Conservation (phyloP, 495 filamentous ascomycete genomes). For the Daldinia decipiens region DNA sequence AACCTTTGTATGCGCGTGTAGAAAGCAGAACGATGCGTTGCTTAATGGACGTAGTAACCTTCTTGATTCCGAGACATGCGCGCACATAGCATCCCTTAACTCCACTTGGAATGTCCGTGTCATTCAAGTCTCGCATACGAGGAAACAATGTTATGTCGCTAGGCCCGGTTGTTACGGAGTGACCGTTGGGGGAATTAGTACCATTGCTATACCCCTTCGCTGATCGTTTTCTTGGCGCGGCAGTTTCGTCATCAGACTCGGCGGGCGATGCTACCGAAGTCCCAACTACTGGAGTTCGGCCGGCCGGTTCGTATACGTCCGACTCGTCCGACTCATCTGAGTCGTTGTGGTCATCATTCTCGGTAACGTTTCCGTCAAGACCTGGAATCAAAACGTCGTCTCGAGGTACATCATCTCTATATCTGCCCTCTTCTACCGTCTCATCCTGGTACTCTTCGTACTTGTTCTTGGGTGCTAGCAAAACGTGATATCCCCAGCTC, state of each 20-base stretch:
- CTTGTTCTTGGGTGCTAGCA: conserved; percentile 82
- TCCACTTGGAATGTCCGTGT: conserved; percentile 48
- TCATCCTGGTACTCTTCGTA: conserved; percentile 68
- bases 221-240: conserved; percentile 42
- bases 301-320: conserved; percentile 57
- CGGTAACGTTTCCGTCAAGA: conserved; percentile 41
- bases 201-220: conserved; percentile 26
- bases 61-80: conserved; percentile 29
- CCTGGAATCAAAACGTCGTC: conserved; percentile 47
- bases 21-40: conserved; percentile 26
- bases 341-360: conserved; percentile 3
- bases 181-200: conserved; percentile 13
- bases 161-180: conserved; percentile 27
- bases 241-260: conserved; percentile 56
- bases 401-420: conserved; percentile 62
- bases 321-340: conserved; percentile 50
- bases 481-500: conserved; percentile 97
- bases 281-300: conserved; percentile 57
- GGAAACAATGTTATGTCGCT: conserved; percentile 59
- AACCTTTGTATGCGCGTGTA: conserved; percentile 46
- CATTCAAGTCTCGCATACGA: conserved; percentile 50
- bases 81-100: conserved; percentile 48
- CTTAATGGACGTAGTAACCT: conserved; percentile 54
- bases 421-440: conserved; percentile 73
- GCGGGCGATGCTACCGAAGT: conserved; percentile 53